Conservation (phyloP, 768 basidiomycete genomes). For the Termitomyces sp. region DNA sequence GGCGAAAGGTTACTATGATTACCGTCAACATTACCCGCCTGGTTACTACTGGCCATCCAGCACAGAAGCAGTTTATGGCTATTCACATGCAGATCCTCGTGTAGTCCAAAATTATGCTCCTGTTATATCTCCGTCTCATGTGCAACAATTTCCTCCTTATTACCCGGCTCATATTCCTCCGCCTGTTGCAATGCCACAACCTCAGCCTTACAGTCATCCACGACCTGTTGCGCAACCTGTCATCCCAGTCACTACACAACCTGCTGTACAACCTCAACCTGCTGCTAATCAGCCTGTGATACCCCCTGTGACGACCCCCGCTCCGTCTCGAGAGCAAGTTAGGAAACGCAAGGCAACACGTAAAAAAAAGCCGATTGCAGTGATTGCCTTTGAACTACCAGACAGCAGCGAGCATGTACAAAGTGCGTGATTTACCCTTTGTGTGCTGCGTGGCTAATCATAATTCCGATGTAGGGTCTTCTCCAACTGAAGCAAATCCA, state of each 20-base stretch:
- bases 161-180: neutral
- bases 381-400: neutral
- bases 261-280: neutral
- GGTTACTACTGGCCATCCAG: conserved; percentile 4
- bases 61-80: neutral
- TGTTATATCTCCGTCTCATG: neutral
- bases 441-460: neutral
- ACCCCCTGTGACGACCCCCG: neutral
- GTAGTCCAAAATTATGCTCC: neutral
- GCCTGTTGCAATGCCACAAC: conserved; percentile 4
- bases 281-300: neutral
- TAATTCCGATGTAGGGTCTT: neutral
- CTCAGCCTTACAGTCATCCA: conserved; percentile 1
- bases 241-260: neutral
- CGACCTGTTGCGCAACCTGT: neutral
- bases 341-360: conserved; percentile 1
- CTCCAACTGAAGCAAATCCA: neutral
- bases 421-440: neutral
- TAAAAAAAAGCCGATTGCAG: neutral
- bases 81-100: neutral
- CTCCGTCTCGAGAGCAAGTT: neutral
- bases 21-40: neutral
- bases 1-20: conserved; percentile 1
- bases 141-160: conserved; percentile 5
- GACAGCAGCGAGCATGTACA: neutral